Conservation (phyloP, 108 stramenopile genomes). For the Nannochloropsis gaditana region DNA sequence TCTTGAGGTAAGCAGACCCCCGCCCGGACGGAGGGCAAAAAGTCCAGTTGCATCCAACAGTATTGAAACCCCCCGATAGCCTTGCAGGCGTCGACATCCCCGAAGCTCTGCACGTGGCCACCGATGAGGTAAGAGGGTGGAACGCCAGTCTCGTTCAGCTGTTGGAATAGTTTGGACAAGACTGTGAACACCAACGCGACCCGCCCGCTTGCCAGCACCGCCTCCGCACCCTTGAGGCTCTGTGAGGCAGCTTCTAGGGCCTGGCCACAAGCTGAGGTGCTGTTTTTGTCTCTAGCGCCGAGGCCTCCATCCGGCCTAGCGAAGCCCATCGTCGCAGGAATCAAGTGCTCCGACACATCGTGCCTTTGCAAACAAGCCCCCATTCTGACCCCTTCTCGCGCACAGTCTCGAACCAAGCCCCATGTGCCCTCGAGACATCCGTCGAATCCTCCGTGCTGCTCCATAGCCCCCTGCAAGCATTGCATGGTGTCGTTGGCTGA, state of each 20-base stretch:
- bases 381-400: not conserved
- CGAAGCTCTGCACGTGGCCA: constrained; percentile 9
- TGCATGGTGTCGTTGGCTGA: not conserved
- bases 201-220: not conserved
- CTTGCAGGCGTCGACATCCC: not conserved
- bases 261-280: not conserved
- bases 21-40: not conserved
- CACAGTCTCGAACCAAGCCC: not conserved
- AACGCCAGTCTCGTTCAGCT: not conserved
- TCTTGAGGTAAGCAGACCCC: constrained; percentile 5
- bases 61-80: constrained; percentile 9
- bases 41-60: constrained; percentile 3
- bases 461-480: not conserved
- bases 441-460: not conserved
- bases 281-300: not conserved
- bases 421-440: not conserved
- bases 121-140: not conserved
- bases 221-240: not conserved
- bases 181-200: not conserved
- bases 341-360: not conserved
- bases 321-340: too few species aligned
- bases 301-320: too few species aligned
- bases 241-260: not conserved
- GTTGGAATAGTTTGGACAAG: not conserved
- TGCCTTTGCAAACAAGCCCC: not conserved